Conservation (phyloP, 805 yeast species). For the Candida maltosa region DNA sequence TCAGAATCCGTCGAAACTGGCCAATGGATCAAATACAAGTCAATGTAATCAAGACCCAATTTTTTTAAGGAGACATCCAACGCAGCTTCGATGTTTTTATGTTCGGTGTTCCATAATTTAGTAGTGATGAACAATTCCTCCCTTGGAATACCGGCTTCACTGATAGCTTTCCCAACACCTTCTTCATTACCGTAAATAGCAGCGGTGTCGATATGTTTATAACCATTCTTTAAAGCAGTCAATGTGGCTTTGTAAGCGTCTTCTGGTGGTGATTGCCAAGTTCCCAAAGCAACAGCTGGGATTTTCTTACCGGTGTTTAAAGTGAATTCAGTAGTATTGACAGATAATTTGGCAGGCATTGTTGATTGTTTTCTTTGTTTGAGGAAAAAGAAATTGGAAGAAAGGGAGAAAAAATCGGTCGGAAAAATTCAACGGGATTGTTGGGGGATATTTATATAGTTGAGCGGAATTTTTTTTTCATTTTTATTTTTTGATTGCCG, state of each 20-base stretch:
- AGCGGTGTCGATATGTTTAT: slow-evolving; percentile 78
- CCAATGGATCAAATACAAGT: slow-evolving; percentile 79
- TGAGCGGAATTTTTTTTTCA: too few relatives aligned
- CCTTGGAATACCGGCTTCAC: slow-evolving; percentile 59
- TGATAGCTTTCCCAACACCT: slow-evolving; percentile 53
- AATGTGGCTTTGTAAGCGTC: slow-evolving; percentile 55
- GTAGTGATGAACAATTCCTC: slow-evolving; percentile 68
- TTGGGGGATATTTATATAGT: too few relatives aligned
- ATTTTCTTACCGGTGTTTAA: slow-evolving; percentile 62
- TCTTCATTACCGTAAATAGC: slow-evolving; percentile 64
- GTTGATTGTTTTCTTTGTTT: too few relatives aligned
- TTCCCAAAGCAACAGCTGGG: slow-evolving; percentile 72
- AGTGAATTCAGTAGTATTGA: slow-evolving; percentile 18
- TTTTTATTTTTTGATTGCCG: too few relatives aligned
- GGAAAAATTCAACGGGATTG: too few relatives aligned
- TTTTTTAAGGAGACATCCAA: slow-evolving; percentile 57
- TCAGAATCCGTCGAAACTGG: slow-evolving; percentile 50
- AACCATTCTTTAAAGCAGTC: slow-evolving; percentile 61
- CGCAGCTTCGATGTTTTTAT: slow-evolving; percentile 49
- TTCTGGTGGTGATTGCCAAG: slow-evolving; percentile 55
- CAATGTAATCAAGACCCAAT: slow-evolving; percentile 71
- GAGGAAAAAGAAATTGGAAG: too few relatives aligned
- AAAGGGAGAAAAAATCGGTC: too few relatives aligned
- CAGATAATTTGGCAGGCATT: slow-evolving; percentile 3
- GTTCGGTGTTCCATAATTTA: slow-evolving; percentile 59